These are phyloP conservation scores for Przewalskia tangutica DNA, from an alignment of 257 asterid genomes.

Conservation along the genomic window DNA sequence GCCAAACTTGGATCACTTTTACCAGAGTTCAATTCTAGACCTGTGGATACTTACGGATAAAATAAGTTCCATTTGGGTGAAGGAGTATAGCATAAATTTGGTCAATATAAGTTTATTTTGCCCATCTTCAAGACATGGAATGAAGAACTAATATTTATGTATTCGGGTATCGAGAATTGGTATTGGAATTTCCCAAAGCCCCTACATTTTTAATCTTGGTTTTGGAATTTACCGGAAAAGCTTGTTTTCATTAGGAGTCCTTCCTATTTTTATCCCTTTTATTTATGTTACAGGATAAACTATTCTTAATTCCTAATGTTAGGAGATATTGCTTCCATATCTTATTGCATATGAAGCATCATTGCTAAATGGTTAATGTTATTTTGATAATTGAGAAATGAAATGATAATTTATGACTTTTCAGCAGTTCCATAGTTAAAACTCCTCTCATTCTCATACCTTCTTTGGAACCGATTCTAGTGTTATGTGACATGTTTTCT, in stretches of 20 bases:
- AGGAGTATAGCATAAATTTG: background rate
- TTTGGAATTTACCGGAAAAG: background rate
- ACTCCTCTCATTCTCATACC: too few relatives aligned
- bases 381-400: background rate
- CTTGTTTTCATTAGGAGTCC: background rate
- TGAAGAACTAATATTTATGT: background rate
- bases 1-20: background rate
- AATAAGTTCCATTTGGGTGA: background rate
- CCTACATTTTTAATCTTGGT: background rate
- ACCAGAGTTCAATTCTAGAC: background rate
- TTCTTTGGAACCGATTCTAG: too few relatives aligned
- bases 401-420: background rate
- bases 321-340: too few relatives aligned
- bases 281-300: background rate
- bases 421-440: background rate
- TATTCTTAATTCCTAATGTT: too few relatives aligned
- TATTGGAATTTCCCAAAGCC: background rate
- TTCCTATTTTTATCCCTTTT: background rate
- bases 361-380: background rate
- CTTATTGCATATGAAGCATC: background rate
- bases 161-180: background rate
- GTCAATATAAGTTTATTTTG: background rate
- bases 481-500: too few relatives aligned
- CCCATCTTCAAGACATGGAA: background rate
- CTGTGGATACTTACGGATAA: background rate